Evolutionary conservation across 345 rosid genomes (phyloP), one percentile per base, ranked within the genome.

Genomic region (Reutealis trisperma): DNA sequence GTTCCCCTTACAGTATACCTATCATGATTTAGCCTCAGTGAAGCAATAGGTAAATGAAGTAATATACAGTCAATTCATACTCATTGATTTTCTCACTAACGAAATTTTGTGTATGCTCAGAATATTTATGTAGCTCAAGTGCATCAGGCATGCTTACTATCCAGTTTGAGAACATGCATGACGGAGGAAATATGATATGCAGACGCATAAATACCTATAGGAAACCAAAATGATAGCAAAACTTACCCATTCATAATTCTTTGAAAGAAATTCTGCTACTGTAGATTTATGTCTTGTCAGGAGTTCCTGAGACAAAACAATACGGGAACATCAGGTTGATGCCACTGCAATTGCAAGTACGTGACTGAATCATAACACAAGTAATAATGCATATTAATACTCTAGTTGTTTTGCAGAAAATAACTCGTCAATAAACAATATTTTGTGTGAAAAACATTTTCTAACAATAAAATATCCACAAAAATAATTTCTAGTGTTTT

Each of bases 251-350:
- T 94, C 98, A 85, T 96, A 93, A 82, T 94, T 94, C 83, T 86
- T 91, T 16, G 91, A 86, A 62, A 96, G 97, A 84, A 96, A 96
- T 71, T 92, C 98, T 47, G 98, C 96, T 30, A 96, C 98, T 10
- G 99, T 96, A 78, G 99, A 92, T 84, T 96, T 96, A 81, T 96
- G 98, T 89, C 99, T 91, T 52, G 97, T 92, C 83, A 96, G 58
- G n/a, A 96, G 87, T 80, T 96, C 99, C 99, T 96, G 87, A 71
- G 82, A 78, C 69, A 77, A 73, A 78, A 71, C 52, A 49, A 70
- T 71, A 68, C 25, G 80, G 72, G 34, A 76, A 71, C 34, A 61
- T 80, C 75, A 78, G 72, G 74, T 62, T 66, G 67, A 73, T 18
- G 24, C 41, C 67, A 24, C 18, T 5, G 25, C 78, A 45, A 55